Conservation (phyloP, 495 filamentous ascomycete species). For the Letharia columbiana region DNA sequence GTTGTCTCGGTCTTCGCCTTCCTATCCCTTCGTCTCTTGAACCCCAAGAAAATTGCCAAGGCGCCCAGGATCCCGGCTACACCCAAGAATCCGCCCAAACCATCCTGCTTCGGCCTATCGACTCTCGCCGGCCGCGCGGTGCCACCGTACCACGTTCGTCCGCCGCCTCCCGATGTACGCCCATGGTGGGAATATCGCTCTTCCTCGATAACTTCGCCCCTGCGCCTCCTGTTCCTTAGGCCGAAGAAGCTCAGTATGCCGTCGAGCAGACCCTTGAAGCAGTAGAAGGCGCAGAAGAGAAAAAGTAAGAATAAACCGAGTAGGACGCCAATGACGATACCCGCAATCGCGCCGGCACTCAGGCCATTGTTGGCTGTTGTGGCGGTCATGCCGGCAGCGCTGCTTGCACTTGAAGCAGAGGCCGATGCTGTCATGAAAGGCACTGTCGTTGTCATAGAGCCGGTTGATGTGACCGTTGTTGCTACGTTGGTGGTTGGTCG, state of each 20-base stretch:
- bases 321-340: conserved; percentile 82
- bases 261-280: conserved; percentile 57
- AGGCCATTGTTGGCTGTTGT: conserved; percentile 44
- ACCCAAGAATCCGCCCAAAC: conserved; percentile 48
- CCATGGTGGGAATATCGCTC: conserved; percentile 55
- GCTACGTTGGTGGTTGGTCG: conserved; percentile 60
- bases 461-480: conserved; percentile 47
- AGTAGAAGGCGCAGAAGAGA: conserved; percentile 66
- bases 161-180: conserved; percentile 37
- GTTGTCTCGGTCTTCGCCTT: conserved; percentile 41
- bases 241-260: conserved; percentile 60
- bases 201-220: conserved; percentile 51
- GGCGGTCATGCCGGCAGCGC: conserved; percentile 36
- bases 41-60: conserved; percentile 63
- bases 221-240: conserved; percentile 39
- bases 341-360: conserved; percentile 82
- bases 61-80: conserved; percentile 55
- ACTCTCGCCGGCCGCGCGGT: conserved; percentile 39
- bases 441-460: conserved; percentile 48
- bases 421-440: conserved; percentile 49
- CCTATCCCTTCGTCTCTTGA: conserved; percentile 55
- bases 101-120: conserved; percentile 40
- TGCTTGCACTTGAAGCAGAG: conserved; percentile 42
- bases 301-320: conserved; percentile 64
- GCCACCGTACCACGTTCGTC: conserved; percentile 63